Evolutionary conservation across 306 rosid species (phyloP), one percentile per base, ranked within the genome.

Genomic region (Acacia acuminata): DNA sequence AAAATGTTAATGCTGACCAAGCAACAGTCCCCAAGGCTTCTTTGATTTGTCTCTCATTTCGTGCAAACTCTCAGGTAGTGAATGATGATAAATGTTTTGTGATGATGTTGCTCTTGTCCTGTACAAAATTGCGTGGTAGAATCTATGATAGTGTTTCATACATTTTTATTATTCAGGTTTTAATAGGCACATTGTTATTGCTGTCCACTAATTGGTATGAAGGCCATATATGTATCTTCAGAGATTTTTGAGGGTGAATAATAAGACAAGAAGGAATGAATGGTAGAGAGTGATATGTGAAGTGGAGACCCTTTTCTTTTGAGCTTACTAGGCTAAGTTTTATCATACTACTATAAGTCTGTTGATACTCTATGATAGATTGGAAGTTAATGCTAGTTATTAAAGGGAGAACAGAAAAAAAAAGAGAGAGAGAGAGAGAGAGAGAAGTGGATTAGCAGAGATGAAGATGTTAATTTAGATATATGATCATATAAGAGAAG

Each of bases 61-160:
- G 98, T 76, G 94, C 94, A 82, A 92, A 63, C 90, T 89, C 97
- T 42, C 90, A 88, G 98, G 98, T 93, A 81, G 69, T 10, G 53
- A 67, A 48, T 68, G 82, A 19, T 17, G 48, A 70, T 65, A 56
- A 17, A 17, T 69, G 48, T 80, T 68, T 86, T 63, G 55, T 79
- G 43, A 83, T 66, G 40, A 76, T 51, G 13, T 63, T 43, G 50
- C 65, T 76, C 80, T 27, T 72, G 14, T 72, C 13, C 75, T 77
- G 42, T 42, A 40, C 71, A 58, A 22, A 64, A 45, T 67, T 53
- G 14, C 30, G 12, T 42, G 69, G 36, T 48, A 40, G 61, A 10
- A 38, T 71, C 34, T 25, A 25, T 50, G 36, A 43, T 48, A 47
- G 66, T 40, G 10, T 38, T 75, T 74, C 22, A 75, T 75, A 66